Percentiles rank a stretch among this genome's conserved stretches.
Conservation (phyloP, 2,329 filamentous ascomycete genomes). For the Fusarium staphyleae region DNA sequence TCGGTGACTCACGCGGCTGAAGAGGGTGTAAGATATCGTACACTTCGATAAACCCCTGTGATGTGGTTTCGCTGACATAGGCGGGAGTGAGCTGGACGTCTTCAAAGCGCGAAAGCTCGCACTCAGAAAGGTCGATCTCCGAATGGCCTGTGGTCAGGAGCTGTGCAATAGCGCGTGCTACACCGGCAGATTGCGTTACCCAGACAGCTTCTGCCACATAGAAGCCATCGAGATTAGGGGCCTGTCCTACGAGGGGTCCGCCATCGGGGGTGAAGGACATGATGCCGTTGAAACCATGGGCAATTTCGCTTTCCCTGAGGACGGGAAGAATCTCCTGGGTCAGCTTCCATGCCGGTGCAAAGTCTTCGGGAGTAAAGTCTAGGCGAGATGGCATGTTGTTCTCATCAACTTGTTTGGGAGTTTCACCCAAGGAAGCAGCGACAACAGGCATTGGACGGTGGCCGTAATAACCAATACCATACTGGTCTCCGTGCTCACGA, state of each 20-base stretch:
- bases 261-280: slow-evolving; percentile 73
- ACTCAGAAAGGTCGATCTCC: slow-evolving; percentile 63
- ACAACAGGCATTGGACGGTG: slow-evolving; percentile 67
- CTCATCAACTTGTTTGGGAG: slow-evolving; percentile 61
- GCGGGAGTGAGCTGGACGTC: slow-evolving; percentile 62
- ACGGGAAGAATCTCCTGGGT: slow-evolving; percentile 62
- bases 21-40: slow-evolving; percentile 71
- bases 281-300: slow-evolving; percentile 69
- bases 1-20: slow-evolving; percentile 63
- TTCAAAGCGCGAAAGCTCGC: slow-evolving; percentile 67
- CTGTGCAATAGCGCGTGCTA: slow-evolving; percentile 67
- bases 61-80: slow-evolving; percentile 65
- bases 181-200: slow-evolving; percentile 71
- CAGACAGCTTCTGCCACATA: slow-evolving; percentile 71
- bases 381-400: slow-evolving; percentile 70
- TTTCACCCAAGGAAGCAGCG: slow-evolving; percentile 61
- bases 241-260: slow-evolving; percentile 64
- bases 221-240: slow-evolving; percentile 66
- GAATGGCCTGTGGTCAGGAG: slow-evolving; percentile 63
- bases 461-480: slow-evolving; percentile 70
- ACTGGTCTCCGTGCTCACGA: slow-evolving; percentile 68
- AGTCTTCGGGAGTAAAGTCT: slow-evolving; percentile 65
- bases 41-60: slow-evolving; percentile 68
- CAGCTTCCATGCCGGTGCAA: slow-evolving; percentile 65
- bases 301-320: slow-evolving; percentile 58